phyloP scores from a whole-genome alignment of 495 filamentous ascomycete genomes.

The Aspergillus cavernicola region DNA sequence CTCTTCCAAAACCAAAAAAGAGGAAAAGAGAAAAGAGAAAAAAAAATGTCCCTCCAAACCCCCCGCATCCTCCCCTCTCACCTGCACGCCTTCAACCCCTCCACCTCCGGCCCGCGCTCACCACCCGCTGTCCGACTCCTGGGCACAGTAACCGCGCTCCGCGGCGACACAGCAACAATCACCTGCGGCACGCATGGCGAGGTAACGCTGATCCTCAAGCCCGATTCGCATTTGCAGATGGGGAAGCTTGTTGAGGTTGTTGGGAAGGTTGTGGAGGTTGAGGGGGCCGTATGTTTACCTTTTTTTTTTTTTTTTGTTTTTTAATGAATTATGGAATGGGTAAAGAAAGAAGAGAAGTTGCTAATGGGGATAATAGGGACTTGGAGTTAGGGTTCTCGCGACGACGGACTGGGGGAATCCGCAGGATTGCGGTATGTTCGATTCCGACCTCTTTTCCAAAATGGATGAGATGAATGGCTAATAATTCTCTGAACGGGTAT shows the following conservation, averaged over 20 bases:
- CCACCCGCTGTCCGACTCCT: slow-evolving; percentile 76
- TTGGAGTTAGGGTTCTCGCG: slow-evolving; percentile 70
- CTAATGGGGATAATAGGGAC: slow-evolving; percentile 39
- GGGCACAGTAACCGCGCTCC: slow-evolving; percentile 76
- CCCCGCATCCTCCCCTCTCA: slow-evolving; percentile 67
- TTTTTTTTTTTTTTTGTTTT: slow-evolving; percentile 4
- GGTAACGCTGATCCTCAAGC: slow-evolving; percentile 68
- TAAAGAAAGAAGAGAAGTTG: not conserved
- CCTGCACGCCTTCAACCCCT: slow-evolving; percentile 60
- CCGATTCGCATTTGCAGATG: slow-evolving; percentile 74
- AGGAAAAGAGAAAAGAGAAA: slow-evolving; percentile 21
- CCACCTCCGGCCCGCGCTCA: slow-evolving; percentile 26
- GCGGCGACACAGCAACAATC: slow-evolving; percentile 76
- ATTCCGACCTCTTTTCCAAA: too few relatives aligned
- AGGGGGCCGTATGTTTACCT: slow-evolving; percentile 42
- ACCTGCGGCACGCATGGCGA: slow-evolving; percentile 63
- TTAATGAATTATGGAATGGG: not conserved
- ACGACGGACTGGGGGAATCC: slow-evolving; percentile 73
- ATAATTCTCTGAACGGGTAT: too few relatives aligned
- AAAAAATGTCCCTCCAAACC: slow-evolving; percentile 51
- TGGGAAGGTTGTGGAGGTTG: slow-evolving; percentile 73
- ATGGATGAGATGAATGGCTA: too few relatives aligned
- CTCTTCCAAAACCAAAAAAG: slow-evolving; percentile 1
- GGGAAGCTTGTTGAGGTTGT: slow-evolving; percentile 84
- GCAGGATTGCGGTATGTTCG: slow-evolving; percentile 35